These are phyloP conservation scores for Phialophora tarda DNA, from an alignment of 2,329 filamentous ascomycete genomes.

Conservation along the genomic window DNA sequence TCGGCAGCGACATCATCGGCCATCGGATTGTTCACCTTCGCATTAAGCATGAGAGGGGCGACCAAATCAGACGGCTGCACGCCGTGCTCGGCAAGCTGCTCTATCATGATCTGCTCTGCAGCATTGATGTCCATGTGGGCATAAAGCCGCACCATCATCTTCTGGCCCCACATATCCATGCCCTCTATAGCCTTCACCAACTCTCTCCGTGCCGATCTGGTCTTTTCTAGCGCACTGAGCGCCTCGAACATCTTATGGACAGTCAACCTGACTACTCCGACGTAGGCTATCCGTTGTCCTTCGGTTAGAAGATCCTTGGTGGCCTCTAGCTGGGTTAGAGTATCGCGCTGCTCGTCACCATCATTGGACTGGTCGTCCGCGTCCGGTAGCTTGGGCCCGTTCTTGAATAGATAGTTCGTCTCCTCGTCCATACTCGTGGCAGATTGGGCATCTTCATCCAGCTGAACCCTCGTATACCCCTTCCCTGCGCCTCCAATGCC, in stretches of 20 bases:
- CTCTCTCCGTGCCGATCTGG: slow-evolving; percentile 73
- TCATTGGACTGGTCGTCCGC: slow-evolving; percentile 65
- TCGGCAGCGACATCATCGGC: slow-evolving; percentile 55
- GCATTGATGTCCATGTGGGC: slow-evolving; percentile 94
- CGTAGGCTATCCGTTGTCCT: slow-evolving; percentile 93
- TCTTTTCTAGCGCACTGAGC: slow-evolving; percentile 65
- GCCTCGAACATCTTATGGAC: slow-evolving; percentile 78
- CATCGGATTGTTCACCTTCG: slow-evolving; percentile 90
- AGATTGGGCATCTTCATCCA: slow-evolving; percentile 93
- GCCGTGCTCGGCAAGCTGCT: slow-evolving; percentile 91
- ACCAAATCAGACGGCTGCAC: slow-evolving; percentile 84
- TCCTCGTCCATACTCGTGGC: slow-evolving; percentile 97
- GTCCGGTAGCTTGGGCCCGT: slow-evolving; percentile 59
- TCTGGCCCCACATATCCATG: slow-evolving; percentile 94
- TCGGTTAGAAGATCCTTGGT: slow-evolving; percentile 96
- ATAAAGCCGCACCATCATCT: slow-evolving; percentile 96
- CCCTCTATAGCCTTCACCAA: slow-evolving; percentile 73
- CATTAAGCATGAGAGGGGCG: slow-evolving; percentile 85
- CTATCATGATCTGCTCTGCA: slow-evolving; percentile 94
- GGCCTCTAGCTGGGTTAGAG: slow-evolving; percentile 87
- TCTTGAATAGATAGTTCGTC: slow-evolving; percentile 92
- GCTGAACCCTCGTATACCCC: slow-evolving; percentile 91
- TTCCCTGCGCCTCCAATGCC: slow-evolving; percentile 82
- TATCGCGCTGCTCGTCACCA: slow-evolving; percentile 83
- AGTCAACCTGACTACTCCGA: slow-evolving; percentile 82